Base-by-base conservation (phyloP, 2,329 filamentous ascomycete species). In the Penicillium glabrum region DNA sequence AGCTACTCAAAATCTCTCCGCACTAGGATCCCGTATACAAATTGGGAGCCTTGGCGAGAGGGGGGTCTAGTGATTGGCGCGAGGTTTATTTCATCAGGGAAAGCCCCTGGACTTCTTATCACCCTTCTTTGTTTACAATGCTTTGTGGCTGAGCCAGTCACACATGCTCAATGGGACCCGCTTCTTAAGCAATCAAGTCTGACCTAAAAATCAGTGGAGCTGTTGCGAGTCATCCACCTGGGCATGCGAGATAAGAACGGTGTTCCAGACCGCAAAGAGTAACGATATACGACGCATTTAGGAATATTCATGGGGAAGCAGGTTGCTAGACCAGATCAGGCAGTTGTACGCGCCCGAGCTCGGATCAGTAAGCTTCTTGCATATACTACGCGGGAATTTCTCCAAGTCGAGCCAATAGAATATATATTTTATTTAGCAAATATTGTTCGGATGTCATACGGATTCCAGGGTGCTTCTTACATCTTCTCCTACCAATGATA, bases 261-360 rank as follows among this genome's bases (percentile, higher is more conserved):
- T 21, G 23, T 39, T 19, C 29, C 39, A 49, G 19, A 31, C 52
- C 35, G 52, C 24, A 48, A 41, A 19, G 33, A 54, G 52, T 48
- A 54, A 41, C 6, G 8, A 27, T 7, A 51, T 43, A 51, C 41
- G 49, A 31, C 14, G 9, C 10, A 6, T n/a, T 19, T 19, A 9
- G 16, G 29, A 37, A 24, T 14, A 14, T 45, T 49, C n/a, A 7
- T 46, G 21, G 16, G 9, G 21, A 26, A 27, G 23, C 14, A 27
- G 27, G 31, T 29, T 50, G 47, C 47, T 50, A 50, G 24, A 23
- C 47, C 47, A 26, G 5, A 50, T 50, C 47, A 41, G 47, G 47
- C 47, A 50, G 14, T 23, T 19, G 26, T 7, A 50, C 14, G 47
- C 51, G 44, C 23, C 16, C 31, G 13, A 49, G 56, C 53, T 57